Percentiles rank a stretch among this genome's conserved stretches.
These are phyloP conservation scores for Podaxis sp. DNA, from an alignment of 768 basidiomycete genomes.

Conservation along the genomic window DNA sequence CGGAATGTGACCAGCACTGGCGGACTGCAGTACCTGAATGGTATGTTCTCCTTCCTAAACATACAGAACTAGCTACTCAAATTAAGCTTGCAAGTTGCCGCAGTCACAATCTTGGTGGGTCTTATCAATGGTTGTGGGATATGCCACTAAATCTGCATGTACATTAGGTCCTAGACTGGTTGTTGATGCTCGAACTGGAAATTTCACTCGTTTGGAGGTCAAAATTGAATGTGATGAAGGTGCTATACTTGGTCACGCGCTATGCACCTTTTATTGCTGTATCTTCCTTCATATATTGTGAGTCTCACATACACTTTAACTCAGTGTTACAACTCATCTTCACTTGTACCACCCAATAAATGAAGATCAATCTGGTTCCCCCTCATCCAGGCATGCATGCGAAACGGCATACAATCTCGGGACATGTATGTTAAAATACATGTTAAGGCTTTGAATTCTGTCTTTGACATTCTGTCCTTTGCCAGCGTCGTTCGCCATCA, in stretches of 20 bases:
- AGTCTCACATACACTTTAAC: not conserved
- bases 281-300: not conserved
- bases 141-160: too few species aligned
- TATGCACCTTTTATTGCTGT: slow-evolving; percentile 6
- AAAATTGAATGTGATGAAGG: not conserved
- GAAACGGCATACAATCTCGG: not conserved
- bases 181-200: slow-evolving; percentile 1
- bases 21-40: not conserved
- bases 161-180: slow-evolving; percentile 5
- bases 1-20: not conserved
- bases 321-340: too few species aligned
- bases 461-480: not conserved
- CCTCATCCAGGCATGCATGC: not conserved
- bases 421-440: not conserved
- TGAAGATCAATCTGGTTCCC: not conserved
- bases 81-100: not conserved
- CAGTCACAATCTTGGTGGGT: not conserved
- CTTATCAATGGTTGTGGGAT: too few species aligned
- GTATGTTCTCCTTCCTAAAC: not conserved
- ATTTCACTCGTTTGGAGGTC: slow-evolving; percentile 5
- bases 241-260: slow-evolving; percentile 1
- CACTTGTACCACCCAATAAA: not conserved
- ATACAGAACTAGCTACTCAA: not conserved
- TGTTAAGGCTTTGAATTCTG: not conserved
- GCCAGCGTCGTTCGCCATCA: not conserved